Conservation (phyloP, 305 asterid genomes). For the Salvia sclarea region DNA sequence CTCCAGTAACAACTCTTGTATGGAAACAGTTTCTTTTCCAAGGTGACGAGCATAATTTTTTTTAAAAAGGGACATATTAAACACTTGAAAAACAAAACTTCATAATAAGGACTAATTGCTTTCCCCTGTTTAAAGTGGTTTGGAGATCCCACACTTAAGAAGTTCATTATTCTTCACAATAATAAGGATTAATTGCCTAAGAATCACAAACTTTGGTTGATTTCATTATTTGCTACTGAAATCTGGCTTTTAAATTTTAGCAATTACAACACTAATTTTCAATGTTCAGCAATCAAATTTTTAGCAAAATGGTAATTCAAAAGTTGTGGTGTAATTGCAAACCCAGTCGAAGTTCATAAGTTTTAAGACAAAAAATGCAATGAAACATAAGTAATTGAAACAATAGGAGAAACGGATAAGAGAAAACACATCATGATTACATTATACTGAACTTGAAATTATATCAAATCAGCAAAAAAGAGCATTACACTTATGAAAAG, state of each 20-base stretch:
- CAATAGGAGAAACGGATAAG: neutral
- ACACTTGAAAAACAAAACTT: neutral
- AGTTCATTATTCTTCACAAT: neutral
- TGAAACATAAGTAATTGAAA: neutral
- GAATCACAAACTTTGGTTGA: neutral
- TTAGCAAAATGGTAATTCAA: neutral
- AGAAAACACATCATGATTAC: neutral
- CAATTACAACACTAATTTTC: neutral
- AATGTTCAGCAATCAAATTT: neutral
- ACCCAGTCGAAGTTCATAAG: too few species aligned
- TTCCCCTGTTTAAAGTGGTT: neutral
- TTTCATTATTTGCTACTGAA: too few species aligned
- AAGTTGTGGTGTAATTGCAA: too few species aligned
- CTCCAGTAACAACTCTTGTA: neutral
- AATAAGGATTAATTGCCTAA: neutral
- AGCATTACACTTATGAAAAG: neutral
- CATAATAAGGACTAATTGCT: neutral
- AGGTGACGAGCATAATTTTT: neutral
- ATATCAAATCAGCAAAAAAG: too few species aligned
- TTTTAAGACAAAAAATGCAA: too few species aligned
- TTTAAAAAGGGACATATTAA: neutral
- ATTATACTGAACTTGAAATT: neutral
- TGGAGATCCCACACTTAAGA: neutral
- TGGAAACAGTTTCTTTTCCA: neutral
- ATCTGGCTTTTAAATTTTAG: neutral